phyloP scores from a whole-genome alignment of 1,284 basidiomycete species.

The Coniferiporia weirii region DNA sequence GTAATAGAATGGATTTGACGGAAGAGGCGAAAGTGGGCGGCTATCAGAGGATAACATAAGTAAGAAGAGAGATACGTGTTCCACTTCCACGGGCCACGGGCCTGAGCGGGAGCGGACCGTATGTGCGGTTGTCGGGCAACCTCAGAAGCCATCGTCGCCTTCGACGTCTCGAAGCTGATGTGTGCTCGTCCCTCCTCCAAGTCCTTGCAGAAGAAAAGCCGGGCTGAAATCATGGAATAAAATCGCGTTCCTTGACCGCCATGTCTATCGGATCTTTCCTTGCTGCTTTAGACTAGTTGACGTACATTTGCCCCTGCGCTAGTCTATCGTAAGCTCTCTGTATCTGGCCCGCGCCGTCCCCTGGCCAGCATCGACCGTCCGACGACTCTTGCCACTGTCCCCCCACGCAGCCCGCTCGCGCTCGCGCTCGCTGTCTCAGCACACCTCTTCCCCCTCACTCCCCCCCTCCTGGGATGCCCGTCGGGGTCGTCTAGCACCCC shows the following conservation, averaged over 20 bases:
- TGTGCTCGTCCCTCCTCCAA: background rate
- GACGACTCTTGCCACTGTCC: too few species aligned
- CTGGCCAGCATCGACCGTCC: too few species aligned
- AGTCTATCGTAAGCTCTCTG: background rate
- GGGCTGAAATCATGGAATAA: background rate
- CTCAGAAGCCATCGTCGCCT: background rate
- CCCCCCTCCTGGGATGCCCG: too few species aligned
- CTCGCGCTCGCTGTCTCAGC: too few species aligned
- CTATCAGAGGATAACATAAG: slow-evolving; percentile 1
- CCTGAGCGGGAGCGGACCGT: background rate
- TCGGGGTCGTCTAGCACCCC: background rate
- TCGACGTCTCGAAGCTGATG: slow-evolving; percentile 5
- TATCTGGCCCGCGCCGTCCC: too few species aligned
- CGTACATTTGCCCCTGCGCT: slow-evolving; percentile 6
- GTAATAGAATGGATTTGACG: background rate
- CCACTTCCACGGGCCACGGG: too few species aligned
- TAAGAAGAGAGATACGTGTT: background rate
- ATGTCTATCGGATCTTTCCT: slow-evolving; percentile 17
- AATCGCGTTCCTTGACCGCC: slow-evolving; percentile 1
- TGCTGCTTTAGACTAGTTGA: slow-evolving; percentile 14
- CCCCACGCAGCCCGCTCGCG: too few species aligned
- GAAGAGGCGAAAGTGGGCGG: background rate
- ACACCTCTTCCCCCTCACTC: too few species aligned
- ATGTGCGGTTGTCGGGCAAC: background rate
- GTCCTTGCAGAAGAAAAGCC: background rate